phyloP scores from a whole-genome alignment of 768 basidiomycete genomes.

The Suillus subalutaceus region DNA sequence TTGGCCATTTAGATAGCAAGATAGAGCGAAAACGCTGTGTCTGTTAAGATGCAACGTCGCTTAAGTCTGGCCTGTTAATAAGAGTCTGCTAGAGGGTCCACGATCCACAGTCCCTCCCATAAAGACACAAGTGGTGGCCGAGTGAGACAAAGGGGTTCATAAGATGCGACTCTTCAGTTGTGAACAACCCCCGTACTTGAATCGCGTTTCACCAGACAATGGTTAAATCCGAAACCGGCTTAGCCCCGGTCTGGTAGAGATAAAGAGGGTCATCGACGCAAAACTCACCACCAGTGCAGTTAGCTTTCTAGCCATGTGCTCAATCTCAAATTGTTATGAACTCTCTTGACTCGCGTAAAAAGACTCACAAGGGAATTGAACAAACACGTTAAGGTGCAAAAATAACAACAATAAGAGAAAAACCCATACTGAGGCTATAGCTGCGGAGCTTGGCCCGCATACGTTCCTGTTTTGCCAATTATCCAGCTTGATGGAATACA shows the following conservation, averaged over 20 bases:
- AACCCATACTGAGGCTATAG: conserved; percentile 19
- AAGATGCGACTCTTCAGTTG: conserved; percentile 22
- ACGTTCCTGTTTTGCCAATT: conserved; percentile 2
- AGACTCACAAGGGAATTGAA: conserved; percentile 19
- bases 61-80: background rate
- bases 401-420: conserved; percentile 28
- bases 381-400: conserved; percentile 15
- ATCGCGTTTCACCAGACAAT: conserved; percentile 30
- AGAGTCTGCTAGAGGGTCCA: too few species aligned
- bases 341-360: conserved; percentile 11
- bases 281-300: conserved; percentile 23
- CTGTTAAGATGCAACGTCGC: background rate
- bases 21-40: background rate
- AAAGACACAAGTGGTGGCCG: conserved; percentile 13
- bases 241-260: conserved; percentile 30
- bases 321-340: conserved; percentile 10
- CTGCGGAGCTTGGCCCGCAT: conserved; percentile 11
- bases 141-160: conserved; percentile 9
- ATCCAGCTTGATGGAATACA: conserved; percentile 1
- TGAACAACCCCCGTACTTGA: conserved; percentile 16
- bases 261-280: conserved; percentile 17
- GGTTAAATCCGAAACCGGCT: conserved; percentile 39
- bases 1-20: background rate
- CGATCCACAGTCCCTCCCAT: conserved; percentile 5
- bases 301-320: conserved; percentile 19